phyloP scores from a whole-genome alignment of 2,329 filamentous ascomycete genomes.

The Sporothrix pallida region DNA sequence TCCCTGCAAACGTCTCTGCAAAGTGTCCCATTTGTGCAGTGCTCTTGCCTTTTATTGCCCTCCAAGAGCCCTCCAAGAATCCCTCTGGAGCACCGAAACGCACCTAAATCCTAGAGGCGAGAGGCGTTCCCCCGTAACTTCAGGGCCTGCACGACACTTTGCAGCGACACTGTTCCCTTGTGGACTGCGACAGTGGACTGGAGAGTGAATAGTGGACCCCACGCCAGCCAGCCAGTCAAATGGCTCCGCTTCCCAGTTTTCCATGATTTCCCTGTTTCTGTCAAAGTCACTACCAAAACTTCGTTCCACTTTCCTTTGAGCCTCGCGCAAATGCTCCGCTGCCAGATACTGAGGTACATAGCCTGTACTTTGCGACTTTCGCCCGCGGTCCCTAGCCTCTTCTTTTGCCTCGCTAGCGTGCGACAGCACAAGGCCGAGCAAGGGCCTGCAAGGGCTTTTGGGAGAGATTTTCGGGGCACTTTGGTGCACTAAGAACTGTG shows the following conservation, averaged over 20 bases:
- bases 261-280: conserved; percentile 5
- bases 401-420: neutral
- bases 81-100: neutral
- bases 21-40: neutral
- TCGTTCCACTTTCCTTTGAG: neutral
- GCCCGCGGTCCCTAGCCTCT: neutral
- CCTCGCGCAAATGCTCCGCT: neutral
- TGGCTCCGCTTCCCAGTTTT: conserved; percentile 27
- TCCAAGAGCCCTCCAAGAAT: neutral
- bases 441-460: neutral
- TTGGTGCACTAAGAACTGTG: too few relatives aligned
- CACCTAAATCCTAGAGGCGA: neutral
- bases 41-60: neutral
- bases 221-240: neutral
- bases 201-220: neutral
- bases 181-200: neutral
- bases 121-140: neutral
- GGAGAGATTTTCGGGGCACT: neutral
- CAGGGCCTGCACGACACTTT: too few relatives aligned
- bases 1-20: neutral
- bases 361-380: neutral
- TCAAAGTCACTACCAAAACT: neutral
- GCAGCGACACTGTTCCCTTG: too few relatives aligned
- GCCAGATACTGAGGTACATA: neutral
- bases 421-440: conserved; percentile 6